Base-by-base conservation (phyloP, 805 yeast genomes). In the Saturnispora kantuleensis region DNA sequence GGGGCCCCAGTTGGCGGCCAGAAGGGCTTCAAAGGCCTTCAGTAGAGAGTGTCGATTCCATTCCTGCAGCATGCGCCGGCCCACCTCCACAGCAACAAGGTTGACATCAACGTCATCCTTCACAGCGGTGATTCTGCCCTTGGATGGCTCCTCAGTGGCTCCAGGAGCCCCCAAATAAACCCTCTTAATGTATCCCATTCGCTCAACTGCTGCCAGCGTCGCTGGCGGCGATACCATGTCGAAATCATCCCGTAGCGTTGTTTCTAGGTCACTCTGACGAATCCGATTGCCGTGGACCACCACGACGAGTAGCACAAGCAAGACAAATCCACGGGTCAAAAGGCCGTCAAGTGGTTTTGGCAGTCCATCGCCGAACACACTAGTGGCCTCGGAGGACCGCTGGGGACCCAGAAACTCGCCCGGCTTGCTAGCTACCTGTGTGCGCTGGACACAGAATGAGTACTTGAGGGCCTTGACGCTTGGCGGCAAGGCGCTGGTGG, bases 1-100 rank as follows among this genome's bases (percentile, higher is more conserved):
- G 10, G 59, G 62, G 36, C 54, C 53, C 64, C 66, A 61, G 17
- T 48, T 47, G 2, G 50, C 56, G 15, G 57, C 56, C 45, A 53
- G 48, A 2, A 62, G 35, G 31, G 51, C 51, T 35, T 53, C 50
- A 17, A 64, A 46, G 32, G 63, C 50, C 18, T 50, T 50, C 10
- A 57, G 43, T 35, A 64, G 52, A n/a, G 48, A 45, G 48, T 41
- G 51, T 49, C 46, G 50, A 4, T 52, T 39, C 41, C 64, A 52
- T 38, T 64, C 67, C 2, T 45, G 49, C 12, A 51, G 31, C 2
- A 60, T 44, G 12, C 42, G n/a, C n/a, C 12, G 9, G 9, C 42
- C 37, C 37, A 34, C 4, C 17, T 10, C 12, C 12, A 34, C 37
- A 10, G 12, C 11, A 15, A 34, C 37, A n/a, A 34, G 17, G 12